Percentiles rank a stretch among this genome's conserved stretches.
phyloP scores from a whole-genome alignment of 1,139 yeast genomes.

The Yamadazyma sp. region DNA sequence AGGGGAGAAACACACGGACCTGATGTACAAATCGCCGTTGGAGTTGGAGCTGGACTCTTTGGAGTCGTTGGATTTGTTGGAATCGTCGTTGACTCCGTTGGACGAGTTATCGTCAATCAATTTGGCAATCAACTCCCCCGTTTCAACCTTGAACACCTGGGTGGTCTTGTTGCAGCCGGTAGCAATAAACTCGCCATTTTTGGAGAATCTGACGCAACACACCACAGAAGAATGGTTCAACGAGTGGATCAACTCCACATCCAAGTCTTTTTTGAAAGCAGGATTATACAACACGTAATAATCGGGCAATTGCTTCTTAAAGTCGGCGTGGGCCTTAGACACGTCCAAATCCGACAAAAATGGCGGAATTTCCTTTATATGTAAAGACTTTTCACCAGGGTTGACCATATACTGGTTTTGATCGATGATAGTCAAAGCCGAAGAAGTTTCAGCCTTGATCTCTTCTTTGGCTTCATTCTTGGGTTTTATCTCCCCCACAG shows the following conservation, averaged over 20 bases:
- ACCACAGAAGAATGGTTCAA: constrained; percentile 92
- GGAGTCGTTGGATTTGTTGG: constrained; percentile 25
- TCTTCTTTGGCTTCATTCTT: constrained; percentile 14
- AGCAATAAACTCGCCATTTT: constrained; percentile 90
- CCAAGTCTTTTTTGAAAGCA: constrained; percentile 64
- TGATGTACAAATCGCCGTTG: constrained; percentile 82
- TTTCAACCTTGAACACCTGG: constrained; percentile 88
- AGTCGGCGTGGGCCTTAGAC: constrained; percentile 70
- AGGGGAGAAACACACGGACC: constrained; percentile 95
- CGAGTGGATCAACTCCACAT: constrained; percentile 86
- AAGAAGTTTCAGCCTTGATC: constrained; percentile 28
- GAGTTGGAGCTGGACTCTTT: constrained; percentile 37
- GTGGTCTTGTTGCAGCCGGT: constrained; percentile 97
- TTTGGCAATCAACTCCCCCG: constrained; percentile 87
- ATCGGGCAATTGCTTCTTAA: constrained; percentile 82
- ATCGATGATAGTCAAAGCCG: constrained; percentile 40
- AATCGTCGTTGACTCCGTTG: constrained; percentile 33
- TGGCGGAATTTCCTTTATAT: constrained; percentile 76
- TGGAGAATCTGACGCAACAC: constrained; percentile 92
- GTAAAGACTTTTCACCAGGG: constrained; percentile 48
- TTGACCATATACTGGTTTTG: constrained; percentile 45
- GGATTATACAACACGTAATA: constrained; percentile 92
- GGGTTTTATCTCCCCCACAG: constrained; percentile 13
- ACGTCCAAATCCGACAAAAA: constrained; percentile 83
- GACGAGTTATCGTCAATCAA: constrained; percentile 76